Base-by-base conservation (phyloP, 345 rosid species). In the Populus euphratica region DNA sequence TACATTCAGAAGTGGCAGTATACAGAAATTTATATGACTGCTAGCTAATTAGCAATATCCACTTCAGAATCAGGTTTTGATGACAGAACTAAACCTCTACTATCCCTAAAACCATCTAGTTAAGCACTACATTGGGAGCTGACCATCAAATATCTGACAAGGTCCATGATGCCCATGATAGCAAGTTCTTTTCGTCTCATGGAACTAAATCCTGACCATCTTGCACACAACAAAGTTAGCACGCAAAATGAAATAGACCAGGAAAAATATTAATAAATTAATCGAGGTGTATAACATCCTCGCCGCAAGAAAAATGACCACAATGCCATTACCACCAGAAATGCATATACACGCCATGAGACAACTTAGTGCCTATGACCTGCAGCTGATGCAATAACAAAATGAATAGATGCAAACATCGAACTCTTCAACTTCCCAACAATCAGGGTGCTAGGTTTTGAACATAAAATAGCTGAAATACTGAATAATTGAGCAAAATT, bases 191-290 rank as follows among this genome's bases (percentile, higher is more conserved):
- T 77, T 61, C 81, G 76, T 70, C 80, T 54, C 84, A 81, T 73
- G 70, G 81, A 73, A 65, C 73, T 62, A 76, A 76, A 74, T 47
- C 81, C 84, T 79, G 87, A 79, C 73, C 83, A 84, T 23, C 85
- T 81, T 69, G 36, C 70, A 81, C 79, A 79, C 59, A 79, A 59
- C 72, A 67, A 36, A 27, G 78, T 81, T 81, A 81, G 87, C 74
- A 75, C 25, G 50, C 69, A 2, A 63, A n/a, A 33, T 69, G 27
- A 25, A 59, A 59, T 59, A 59, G 16, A 59, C 12, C 29, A 25
- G 64, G 11, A 52, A 23, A 17, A 36, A 61, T 50, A 52, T 23
- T 29, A 23, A 66, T 18, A 44, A 23, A 49, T 50, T 0, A 33
- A 41, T 62, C 27, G 70, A 18, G 68, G 31, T 5, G 66, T 12